Evolutionary conservation across 1,284 basidiomycete species (phyloP).

Genomic region (Cutaneotrichosporon daszewskae): DNA sequence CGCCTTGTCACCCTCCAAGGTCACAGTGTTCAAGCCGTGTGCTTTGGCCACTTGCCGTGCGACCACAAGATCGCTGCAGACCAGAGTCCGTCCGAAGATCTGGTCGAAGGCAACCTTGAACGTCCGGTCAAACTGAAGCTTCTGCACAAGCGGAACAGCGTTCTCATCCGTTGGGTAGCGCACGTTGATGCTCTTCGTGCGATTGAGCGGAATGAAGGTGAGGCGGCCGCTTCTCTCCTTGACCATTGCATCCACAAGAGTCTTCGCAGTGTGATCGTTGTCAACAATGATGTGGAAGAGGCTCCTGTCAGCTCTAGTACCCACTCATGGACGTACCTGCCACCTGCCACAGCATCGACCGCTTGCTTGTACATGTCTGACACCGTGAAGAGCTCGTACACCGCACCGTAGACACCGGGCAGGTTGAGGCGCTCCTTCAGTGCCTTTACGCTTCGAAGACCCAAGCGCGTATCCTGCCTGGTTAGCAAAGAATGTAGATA

Average conservation of each 20-base stretch:
- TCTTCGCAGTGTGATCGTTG: slow-evolving; percentile 82
- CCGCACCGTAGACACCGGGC: slow-evolving; percentile 76
- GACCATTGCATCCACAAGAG: slow-evolving; percentile 85
- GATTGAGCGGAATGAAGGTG: slow-evolving; percentile 97
- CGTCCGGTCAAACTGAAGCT: slow-evolving; percentile 68
- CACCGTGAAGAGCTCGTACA: slow-evolving; percentile 90
- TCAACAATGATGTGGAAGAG: slow-evolving; percentile 98
- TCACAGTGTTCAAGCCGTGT: slow-evolving; percentile 93
- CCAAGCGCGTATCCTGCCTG: slow-evolving; percentile 75
- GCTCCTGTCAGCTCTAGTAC: slow-evolving; percentile 48
- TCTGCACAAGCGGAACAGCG: slow-evolving; percentile 78
- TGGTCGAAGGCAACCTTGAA: slow-evolving; percentile 77
- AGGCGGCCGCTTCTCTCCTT: slow-evolving; percentile 87
- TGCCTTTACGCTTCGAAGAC: slow-evolving; percentile 73
- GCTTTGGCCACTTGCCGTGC: slow-evolving; percentile 92
- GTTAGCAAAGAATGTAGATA: too few relatives aligned
- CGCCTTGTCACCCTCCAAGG: slow-evolving; percentile 94
- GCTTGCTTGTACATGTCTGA: slow-evolving; percentile 90
- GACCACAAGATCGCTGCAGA: slow-evolving; percentile 85
- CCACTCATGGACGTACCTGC: slow-evolving; percentile 46
- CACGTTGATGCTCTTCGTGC: slow-evolving; percentile 69
- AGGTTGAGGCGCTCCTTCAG: slow-evolving; percentile 71
- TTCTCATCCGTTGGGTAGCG: slow-evolving; percentile 72
- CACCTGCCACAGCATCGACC: slow-evolving; percentile 85
- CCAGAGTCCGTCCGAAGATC: slow-evolving; percentile 96